Percentiles rank a stretch among this genome's conserved stretches.
phyloP scores from a whole-genome alignment of 345 rosid genomes.

The Raphanus sativus region DNA sequence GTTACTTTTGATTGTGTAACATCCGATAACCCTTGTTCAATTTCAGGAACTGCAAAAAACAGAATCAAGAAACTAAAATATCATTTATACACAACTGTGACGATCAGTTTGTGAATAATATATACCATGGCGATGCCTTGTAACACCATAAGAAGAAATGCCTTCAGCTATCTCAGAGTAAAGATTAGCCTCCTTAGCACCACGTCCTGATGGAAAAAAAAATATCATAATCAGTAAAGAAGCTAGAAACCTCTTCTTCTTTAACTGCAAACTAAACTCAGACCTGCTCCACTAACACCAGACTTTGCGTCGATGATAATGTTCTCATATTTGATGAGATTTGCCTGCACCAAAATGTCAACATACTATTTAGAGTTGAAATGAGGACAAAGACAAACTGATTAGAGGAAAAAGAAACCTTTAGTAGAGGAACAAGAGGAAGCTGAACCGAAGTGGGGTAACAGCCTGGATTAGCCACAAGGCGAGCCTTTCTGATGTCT shows the following conservation, averaged over 20 bases:
- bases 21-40: constrained; percentile 90
- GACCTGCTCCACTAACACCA: constrained; percentile 99
- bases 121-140: constrained; percentile 89
- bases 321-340: constrained; percentile 61
- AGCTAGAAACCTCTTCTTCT: no score
- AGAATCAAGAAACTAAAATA: constrained; percentile 1
- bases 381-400: neutral
- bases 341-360: constrained; percentile 52
- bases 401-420: constrained; percentile 48
- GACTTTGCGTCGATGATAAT: constrained; percentile 89
- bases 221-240: no score
- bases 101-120: neutral
- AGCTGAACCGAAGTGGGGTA: constrained; percentile 96
- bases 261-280: neutral
- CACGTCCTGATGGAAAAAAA: constrained; percentile 66
- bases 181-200: constrained; percentile 80
- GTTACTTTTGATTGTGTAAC: constrained; percentile 67
- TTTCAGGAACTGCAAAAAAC: constrained; percentile 83
- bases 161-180: constrained; percentile 90
- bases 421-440: constrained; percentile 84
- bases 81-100: neutral
- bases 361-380: neutral
- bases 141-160: constrained; percentile 87
- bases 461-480: constrained; percentile 98
- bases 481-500: constrained; percentile 59